Conservation (phyloP, 169 alveolate genomes). For the Cryptosporidium canis region DNA sequence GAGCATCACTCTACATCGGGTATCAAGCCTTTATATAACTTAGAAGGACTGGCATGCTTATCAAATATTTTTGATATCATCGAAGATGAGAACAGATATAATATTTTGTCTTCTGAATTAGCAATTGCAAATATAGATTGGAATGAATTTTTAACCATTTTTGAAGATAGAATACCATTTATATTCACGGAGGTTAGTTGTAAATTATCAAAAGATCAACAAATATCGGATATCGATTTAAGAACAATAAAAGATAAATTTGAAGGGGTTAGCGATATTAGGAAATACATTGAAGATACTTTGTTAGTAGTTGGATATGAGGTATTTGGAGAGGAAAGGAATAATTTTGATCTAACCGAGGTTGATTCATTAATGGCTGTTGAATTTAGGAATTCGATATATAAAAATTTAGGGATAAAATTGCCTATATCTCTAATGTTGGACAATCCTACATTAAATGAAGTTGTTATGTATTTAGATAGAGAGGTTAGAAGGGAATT, state of each 20-base stretch:
- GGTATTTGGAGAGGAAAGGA: constrained; percentile 25
- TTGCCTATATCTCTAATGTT: constrained; percentile 76
- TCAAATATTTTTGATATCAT: constrained; percentile 12
- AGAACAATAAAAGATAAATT: constrained; percentile 23
- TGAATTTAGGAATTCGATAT: constrained; percentile 75
- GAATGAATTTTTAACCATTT: constrained; percentile 22
- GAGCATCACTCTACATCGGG: constrained; percentile 29
- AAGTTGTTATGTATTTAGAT: constrained; percentile 20
- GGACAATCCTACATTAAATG: constrained; percentile 75
- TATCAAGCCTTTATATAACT: constrained; percentile 13
- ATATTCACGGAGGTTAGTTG: constrained; percentile 1
- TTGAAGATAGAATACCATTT: constrained; percentile 18
- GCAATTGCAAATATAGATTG: constrained; percentile 44
- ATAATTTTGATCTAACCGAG: constrained; percentile 44
- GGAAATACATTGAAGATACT: constrained; percentile 7
- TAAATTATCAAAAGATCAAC: neutral
- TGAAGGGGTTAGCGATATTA: constrained; percentile 2
- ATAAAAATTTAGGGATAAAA: constrained; percentile 65
- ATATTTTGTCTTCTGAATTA: constrained; percentile 3
- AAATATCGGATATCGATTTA: neutral
- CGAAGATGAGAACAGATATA: neutral
- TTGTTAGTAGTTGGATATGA: constrained; percentile 22
- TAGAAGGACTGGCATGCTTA: constrained; percentile 11
- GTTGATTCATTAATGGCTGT: constrained; percentile 78
- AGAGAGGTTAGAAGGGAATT: constrained; percentile 4